Conservation (phyloP, 192 early-diverging fungal species). For the Tieghemiomyces parasiticus region DNA sequence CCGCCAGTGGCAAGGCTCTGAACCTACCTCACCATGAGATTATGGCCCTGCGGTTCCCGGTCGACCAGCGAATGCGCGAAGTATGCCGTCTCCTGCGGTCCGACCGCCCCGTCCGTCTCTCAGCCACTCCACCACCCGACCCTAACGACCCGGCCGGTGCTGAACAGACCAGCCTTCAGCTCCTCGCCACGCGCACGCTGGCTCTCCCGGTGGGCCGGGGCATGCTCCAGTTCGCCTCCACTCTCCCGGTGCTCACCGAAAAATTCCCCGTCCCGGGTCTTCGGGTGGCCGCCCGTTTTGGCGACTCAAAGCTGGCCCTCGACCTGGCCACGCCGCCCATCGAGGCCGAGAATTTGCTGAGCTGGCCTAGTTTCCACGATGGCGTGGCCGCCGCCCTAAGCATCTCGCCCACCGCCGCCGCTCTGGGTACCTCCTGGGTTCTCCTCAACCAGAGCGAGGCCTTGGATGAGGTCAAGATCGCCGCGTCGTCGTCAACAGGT, state of each 20-base stretch:
- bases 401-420: slow-evolving; percentile 29
- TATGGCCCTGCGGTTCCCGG: slow-evolving; percentile 33
- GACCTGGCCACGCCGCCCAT: slow-evolving; percentile 26
- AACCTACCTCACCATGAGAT: slow-evolving; percentile 27
- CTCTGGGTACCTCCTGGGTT: slow-evolving; percentile 54
- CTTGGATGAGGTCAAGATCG: slow-evolving; percentile 12
- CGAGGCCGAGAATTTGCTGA: slow-evolving; percentile 23
- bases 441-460: slow-evolving; percentile 37
- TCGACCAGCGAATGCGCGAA: slow-evolving; percentile 35
- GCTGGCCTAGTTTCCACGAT: slow-evolving; percentile 72
- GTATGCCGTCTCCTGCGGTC: slow-evolving; percentile 33
- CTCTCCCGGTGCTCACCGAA: slow-evolving; percentile 29
- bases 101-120: slow-evolving; percentile 17
- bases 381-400: slow-evolving; percentile 56
- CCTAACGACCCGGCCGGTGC: slow-evolving; percentile 22
- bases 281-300: slow-evolving; percentile 33
- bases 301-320: slow-evolving; percentile 37
- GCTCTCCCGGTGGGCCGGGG: slow-evolving; percentile 44
- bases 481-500: too few species aligned
- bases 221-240: slow-evolving; percentile 40
- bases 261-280: slow-evolving; percentile 37
- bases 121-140: slow-evolving; percentile 11
- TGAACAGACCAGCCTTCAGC: slow-evolving; percentile 29
- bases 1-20: neutral
- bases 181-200: slow-evolving; percentile 30